phyloP scores from a whole-genome alignment of 2,329 filamentous ascomycete genomes.

The Colletotrichum sp. region DNA sequence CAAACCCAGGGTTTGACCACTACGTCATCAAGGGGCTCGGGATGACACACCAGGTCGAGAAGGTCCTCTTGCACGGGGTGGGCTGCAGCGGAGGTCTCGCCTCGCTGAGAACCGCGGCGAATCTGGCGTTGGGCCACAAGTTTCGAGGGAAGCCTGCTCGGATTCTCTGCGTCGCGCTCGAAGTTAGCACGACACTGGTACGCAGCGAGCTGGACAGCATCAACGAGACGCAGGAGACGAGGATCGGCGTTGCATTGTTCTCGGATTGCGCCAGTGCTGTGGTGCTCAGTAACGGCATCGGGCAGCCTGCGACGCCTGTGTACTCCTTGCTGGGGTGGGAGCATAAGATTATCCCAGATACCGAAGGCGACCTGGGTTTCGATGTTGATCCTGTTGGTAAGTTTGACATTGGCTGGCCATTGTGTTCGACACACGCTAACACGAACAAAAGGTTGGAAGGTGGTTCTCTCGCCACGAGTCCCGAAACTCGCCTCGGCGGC shows the following conservation, averaged over 20 bases:
- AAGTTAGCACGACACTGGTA: conserved; percentile 65
- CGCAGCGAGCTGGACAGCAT: conserved; percentile 71
- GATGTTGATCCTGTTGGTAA: conserved; percentile 66
- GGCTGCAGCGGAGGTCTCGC: conserved; percentile 71
- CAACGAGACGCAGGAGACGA: conserved; percentile 60
- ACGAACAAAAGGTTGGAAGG: conserved; percentile 62
- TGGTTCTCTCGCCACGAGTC: conserved; percentile 66
- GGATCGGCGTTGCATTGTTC: conserved; percentile 71
- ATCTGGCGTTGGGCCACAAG: conserved; percentile 67
- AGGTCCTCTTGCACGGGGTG: conserved; percentile 69
- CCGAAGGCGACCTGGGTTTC: conserved; percentile 68
- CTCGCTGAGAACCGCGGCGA: conserved; percentile 66
- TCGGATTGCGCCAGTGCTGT: conserved; percentile 73
- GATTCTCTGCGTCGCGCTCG: conserved; percentile 69
- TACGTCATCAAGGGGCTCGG: conserved; percentile 65
- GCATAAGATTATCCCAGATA: conserved; percentile 65
- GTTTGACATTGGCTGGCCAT: conserved; percentile 17
- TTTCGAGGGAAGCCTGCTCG: conserved; percentile 64
- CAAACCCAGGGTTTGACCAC: conserved; percentile 73
- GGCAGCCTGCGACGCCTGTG: conserved; percentile 44
- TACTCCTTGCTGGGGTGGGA: conserved; percentile 72
- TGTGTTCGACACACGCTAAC: conserved; percentile 16
- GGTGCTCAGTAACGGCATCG: conserved; percentile 69
- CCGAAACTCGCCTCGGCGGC: conserved; percentile 59
- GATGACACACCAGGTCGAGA: conserved; percentile 63